Evolutionary conservation across 2,329 filamentous ascomycete genomes (phyloP), one percentile per base, ranked within the genome.

Genomic region (Diaporthe sp.): DNA sequence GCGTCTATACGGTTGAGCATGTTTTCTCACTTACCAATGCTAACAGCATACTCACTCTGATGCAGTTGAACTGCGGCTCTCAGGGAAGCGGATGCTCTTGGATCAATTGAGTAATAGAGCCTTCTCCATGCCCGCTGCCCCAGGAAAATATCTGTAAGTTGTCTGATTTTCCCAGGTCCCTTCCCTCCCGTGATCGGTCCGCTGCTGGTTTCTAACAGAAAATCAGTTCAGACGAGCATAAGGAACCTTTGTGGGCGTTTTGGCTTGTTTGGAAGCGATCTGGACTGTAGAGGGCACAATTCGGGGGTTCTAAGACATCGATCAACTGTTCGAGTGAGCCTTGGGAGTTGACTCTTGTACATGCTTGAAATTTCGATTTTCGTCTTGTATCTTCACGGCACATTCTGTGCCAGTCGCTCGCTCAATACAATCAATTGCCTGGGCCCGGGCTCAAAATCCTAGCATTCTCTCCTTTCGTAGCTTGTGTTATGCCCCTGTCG

Each of bases 151-250:
- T 25, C 37, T 17, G 35, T 39, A 25, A 39, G 22, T 59, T n/a
- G 10, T 12, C 6, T 39, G 10, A 5, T 25, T 4, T 0, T 12
- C 3, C 3, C 9, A 25, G 32, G 1, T 9, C 17, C n/a, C 7
- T 37, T 10, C 30, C 30, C 5, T 35, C 30, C 1, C 19, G 17
- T 22, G 30, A 13, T 37, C 2, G 30, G 22, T 7, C 0, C 4
- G 9, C n/a, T n/a, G 22, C 22, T 50, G 22, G 4, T n/a, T n/a
- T 25, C 44, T 50, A 25, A 50, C 8, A 0, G 22, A 1, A 22
- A 25, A 9, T 12, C 12, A 4, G 1, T 25, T 25, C n/a, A 50
- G 44, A 50, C 9, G 2, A 50, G 44, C 44, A 50, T 32, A 55
- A 32, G 51, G 19, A n/a, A n/a, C n/a, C n/a, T n/a, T n/a, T n/a